Conservation (phyloP, 2,329 filamentous ascomycete genomes). For the Ophiostoma sp. region DNA sequence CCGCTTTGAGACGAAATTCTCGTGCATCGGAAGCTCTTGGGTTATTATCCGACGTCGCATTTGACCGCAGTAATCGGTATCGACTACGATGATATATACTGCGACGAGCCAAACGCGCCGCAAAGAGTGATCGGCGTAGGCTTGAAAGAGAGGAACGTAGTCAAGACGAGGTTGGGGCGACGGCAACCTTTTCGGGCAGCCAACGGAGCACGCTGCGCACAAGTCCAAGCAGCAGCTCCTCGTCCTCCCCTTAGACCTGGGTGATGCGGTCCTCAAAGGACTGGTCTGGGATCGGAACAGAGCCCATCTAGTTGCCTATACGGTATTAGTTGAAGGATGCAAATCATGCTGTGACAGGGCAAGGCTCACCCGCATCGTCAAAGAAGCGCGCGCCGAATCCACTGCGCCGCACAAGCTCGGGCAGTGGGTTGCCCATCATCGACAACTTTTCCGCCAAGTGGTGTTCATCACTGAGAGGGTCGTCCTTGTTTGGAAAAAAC, state of each 20-base stretch:
- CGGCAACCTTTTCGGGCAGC: background rate
- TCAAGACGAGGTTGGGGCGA: no score
- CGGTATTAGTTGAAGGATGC: background rate
- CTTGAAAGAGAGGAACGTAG: no score
- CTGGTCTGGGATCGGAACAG: constrained; percentile 6
- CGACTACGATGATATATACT: no score
- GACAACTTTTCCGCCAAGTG: constrained; percentile 7
- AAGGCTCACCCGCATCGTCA: constrained; percentile 4
- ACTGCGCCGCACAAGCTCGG: background rate
- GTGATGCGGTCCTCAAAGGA: constrained; percentile 1
- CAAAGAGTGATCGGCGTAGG: no score
- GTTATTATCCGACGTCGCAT: no score
- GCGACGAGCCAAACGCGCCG: no score
- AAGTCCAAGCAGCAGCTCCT: constrained; percentile 9
- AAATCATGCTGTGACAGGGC: background rate
- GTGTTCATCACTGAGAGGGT: background rate
- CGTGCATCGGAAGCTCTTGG: no score
- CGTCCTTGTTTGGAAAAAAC: constrained; percentile 1
- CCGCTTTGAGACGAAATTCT: no score
- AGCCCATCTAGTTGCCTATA: constrained; percentile 1
- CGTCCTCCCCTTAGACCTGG: background rate
- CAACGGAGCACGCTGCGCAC: constrained; percentile 8
- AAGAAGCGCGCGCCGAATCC: constrained; percentile 2
- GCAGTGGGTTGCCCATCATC: constrained; percentile 9
- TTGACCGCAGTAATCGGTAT: no score